Evolutionary conservation across 768 basidiomycete genomes (phyloP).

Genomic region (Tephrocybe rancida): DNA sequence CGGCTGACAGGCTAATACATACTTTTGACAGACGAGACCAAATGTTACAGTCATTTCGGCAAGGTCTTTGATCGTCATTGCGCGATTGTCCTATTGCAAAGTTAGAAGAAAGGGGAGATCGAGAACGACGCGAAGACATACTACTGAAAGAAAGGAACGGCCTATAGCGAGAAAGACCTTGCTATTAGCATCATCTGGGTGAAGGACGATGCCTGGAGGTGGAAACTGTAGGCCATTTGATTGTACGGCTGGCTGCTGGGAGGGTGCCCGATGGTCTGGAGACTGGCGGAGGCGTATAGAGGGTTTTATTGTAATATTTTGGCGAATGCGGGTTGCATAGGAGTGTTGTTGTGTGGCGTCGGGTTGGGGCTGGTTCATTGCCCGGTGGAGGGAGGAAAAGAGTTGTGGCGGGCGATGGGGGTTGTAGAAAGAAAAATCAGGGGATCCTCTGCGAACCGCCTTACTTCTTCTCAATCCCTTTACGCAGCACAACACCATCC

Average conservation of each 20-base stretch:
- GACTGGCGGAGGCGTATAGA: constrained; percentile 50
- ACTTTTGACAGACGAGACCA: constrained; percentile 81
- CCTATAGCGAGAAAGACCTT: constrained; percentile 77
- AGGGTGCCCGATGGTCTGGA: constrained; percentile 34
- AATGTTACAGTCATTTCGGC: constrained; percentile 67
- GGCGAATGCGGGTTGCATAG: constrained; percentile 59
- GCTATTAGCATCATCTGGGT: constrained; percentile 71
- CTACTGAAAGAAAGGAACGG: constrained; percentile 73
- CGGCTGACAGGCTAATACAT: constrained; percentile 12
- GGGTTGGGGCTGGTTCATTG: constrained; percentile 13
- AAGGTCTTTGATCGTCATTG: constrained; percentile 87
- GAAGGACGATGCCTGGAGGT: constrained; percentile 64
- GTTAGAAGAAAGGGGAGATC: constrained; percentile 20
- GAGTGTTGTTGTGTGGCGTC: constrained; percentile 28
- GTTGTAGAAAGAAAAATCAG: constrained; percentile 30
- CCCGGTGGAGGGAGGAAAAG: constrained; percentile 1
- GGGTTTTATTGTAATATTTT: constrained; percentile 54
- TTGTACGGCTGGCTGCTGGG: too few relatives aligned
- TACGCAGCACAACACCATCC: constrained; percentile 16
- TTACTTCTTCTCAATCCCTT: constrained; percentile 9
- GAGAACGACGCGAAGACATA: constrained; percentile 38
- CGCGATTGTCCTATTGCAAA: constrained; percentile 65
- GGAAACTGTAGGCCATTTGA: constrained; percentile 51
- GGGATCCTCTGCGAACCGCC: constrained; percentile 6
- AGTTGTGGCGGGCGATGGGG: constrained; percentile 17